These are phyloP conservation scores for Septoria petroselini DNA, from an alignment of 2,329 filamentous ascomycete species.

Conservation along the genomic window DNA sequence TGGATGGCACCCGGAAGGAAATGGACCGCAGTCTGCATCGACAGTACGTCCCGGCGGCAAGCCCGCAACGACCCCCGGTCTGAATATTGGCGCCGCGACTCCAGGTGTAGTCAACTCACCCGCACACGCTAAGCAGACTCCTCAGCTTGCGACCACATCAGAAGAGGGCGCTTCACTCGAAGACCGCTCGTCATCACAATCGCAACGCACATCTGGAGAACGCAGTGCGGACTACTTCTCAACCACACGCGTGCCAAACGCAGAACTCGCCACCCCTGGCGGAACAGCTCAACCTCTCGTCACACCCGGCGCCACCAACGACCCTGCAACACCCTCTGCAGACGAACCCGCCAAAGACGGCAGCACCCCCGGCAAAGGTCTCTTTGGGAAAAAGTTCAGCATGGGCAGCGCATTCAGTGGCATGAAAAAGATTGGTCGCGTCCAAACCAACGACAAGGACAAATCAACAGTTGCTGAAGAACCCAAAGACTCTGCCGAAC, in stretches of 20 bases:
- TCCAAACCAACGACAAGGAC: constrained; percentile 61
- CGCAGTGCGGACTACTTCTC: constrained; percentile 74
- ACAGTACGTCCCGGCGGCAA: constrained; percentile 58
- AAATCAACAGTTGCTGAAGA: constrained; percentile 74
- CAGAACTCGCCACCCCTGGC: constrained; percentile 36
- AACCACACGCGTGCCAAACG: constrained; percentile 52
- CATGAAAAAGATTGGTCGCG: constrained; percentile 77
- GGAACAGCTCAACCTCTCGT: constrained; percentile 29
- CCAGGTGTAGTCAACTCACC: constrained; percentile 37
- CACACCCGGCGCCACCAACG: constrained; percentile 34
- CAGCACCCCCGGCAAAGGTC: constrained; percentile 42
- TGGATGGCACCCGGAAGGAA: constrained; percentile 43
- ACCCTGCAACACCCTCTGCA: constrained; percentile 40
- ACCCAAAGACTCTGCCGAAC: constrained; percentile 50
- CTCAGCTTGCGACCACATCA: constrained; percentile 37
- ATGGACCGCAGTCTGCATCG: constrained; percentile 47
- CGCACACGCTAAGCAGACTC: constrained; percentile 37
- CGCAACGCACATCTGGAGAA: constrained; percentile 58
- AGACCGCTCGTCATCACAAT: constrained; percentile 55
- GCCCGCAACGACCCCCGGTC: constrained; percentile 66
- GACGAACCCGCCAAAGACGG: constrained; percentile 57
- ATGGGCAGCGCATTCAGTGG: constrained; percentile 66
- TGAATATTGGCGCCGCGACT: constrained; percentile 65
- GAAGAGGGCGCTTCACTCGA: constrained; percentile 51
- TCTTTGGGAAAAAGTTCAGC: constrained; percentile 82